These are phyloP conservation scores for Mortierella antarctica DNA, from an alignment of 192 early-diverging fungal species.

Conservation along the genomic window DNA sequence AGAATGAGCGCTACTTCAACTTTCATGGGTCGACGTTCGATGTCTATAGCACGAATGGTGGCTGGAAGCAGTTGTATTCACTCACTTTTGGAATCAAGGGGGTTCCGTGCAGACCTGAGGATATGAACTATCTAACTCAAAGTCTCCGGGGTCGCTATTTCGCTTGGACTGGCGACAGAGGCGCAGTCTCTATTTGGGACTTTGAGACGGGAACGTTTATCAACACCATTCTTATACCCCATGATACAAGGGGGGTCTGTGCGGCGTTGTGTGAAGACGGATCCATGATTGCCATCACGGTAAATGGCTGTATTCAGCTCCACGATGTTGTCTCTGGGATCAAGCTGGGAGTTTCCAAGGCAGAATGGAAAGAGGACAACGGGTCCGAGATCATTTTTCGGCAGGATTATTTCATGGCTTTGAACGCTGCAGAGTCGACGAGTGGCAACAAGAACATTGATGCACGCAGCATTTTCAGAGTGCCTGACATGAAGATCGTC, in stretches of 20 bases:
- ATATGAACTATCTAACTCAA: too few species aligned
- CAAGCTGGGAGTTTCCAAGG: not conserved
- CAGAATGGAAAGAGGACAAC: not conserved
- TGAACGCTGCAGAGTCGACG: not conserved
- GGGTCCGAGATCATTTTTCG: not conserved
- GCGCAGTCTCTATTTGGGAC: conserved; percentile 14
- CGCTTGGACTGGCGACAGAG: conserved; percentile 13
- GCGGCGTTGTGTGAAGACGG: not conserved
- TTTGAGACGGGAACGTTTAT: conserved; percentile 1
- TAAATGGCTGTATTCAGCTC: not conserved
- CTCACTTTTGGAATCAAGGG: too few species aligned
- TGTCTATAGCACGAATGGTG: too few species aligned
- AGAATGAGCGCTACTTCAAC: too few species aligned
- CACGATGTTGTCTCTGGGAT: conserved; percentile 7
- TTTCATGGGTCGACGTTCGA: too few species aligned
- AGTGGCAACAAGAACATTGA: not conserved
- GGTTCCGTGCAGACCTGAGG: too few species aligned
- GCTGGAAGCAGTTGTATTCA: too few species aligned
- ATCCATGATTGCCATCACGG: not conserved
- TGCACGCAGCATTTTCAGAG: not conserved
- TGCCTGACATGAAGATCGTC: not conserved
- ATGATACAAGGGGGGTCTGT: not conserved
- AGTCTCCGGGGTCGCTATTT: conserved; percentile 7
- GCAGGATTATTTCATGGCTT: conserved; percentile 5
- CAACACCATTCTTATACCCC: not conserved